A percentile compares a stretch with the other conserved stretches of the same genome.
Evolutionary conservation across 2,329 filamentous ascomycete genomes (phyloP).

Genomic region (Verticillium nubilum): DNA sequence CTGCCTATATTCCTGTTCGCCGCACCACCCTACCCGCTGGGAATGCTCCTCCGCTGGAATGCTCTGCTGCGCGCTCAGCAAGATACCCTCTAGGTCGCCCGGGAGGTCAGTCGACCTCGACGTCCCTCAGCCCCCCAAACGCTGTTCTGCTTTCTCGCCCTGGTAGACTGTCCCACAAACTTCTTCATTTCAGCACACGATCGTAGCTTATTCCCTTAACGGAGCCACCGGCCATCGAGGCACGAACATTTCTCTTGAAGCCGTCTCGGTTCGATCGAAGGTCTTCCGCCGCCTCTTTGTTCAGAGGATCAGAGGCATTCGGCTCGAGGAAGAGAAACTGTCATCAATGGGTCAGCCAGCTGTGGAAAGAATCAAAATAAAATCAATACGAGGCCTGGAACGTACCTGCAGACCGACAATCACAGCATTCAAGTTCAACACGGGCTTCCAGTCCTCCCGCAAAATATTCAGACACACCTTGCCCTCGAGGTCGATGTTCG

Average conservation of each 20-base stretch:
- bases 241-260: constrained; percentile 87
- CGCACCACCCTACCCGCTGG: neutral
- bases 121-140: neutral
- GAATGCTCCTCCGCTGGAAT: neutral
- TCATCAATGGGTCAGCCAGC: constrained; percentile 4
- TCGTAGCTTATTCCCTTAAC: constrained; percentile 74
- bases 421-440: constrained; percentile 92
- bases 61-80: neutral
- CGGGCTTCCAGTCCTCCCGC: constrained; percentile 97
- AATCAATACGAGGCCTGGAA: too few species aligned
- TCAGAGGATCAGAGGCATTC: constrained; percentile 94
- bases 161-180: neutral
- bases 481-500: constrained; percentile 95
- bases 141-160: neutral
- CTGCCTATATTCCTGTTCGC: neutral
- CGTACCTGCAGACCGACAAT: constrained; percentile 85
- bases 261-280: constrained; percentile 77
- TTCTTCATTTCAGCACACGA: constrained; percentile 60
- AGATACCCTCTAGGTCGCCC: neutral
- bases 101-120: neutral
- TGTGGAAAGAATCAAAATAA: too few species aligned
- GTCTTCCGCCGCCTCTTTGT: constrained; percentile 96
- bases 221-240: constrained; percentile 73
- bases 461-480: constrained; percentile 98
- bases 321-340: constrained; percentile 97